Conservation (phyloP, 306 rosid genomes). For the Pyrus communis region DNA sequence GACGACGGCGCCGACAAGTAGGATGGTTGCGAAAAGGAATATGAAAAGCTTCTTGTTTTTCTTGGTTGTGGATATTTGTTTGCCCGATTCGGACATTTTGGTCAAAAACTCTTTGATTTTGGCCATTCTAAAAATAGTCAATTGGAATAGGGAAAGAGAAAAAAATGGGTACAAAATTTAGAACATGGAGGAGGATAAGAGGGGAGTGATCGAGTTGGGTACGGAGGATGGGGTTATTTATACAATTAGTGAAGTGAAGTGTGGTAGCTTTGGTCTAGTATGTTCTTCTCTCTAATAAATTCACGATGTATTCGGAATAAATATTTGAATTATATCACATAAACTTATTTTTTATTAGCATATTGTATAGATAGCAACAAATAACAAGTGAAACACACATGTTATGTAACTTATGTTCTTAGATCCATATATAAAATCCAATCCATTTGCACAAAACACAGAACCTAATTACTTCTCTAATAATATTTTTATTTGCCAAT, state of each 20-base stretch:
- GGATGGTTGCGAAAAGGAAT: slow-evolving; percentile 27
- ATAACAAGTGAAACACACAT: too few species aligned
- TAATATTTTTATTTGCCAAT: too few species aligned
- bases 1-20: slow-evolving; percentile 26
- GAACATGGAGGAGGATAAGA: neutral
- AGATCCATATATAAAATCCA: too few species aligned
- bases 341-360: too few species aligned
- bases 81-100: slow-evolving; percentile 22
- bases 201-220: neutral
- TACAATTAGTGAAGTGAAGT: neutral
- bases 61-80: neutral
- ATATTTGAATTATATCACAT: too few species aligned
- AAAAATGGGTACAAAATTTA: neutral
- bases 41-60: slow-evolving; percentile 29
- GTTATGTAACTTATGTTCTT: too few species aligned
- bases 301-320: too few species aligned
- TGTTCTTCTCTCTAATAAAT: too few species aligned
- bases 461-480: too few species aligned
- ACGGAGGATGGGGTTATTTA: neutral
- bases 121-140: slow-evolving; percentile 13
- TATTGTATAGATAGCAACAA: too few species aligned
- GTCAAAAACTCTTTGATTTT: slow-evolving; percentile 17
- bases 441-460: too few species aligned
- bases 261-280: too few species aligned
- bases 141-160: neutral